A percentile compares a stretch with the other conserved stretches of the same genome.
Conservation (phyloP, 108 stramenopile genomes). For the Conticribra guillardii region DNA sequence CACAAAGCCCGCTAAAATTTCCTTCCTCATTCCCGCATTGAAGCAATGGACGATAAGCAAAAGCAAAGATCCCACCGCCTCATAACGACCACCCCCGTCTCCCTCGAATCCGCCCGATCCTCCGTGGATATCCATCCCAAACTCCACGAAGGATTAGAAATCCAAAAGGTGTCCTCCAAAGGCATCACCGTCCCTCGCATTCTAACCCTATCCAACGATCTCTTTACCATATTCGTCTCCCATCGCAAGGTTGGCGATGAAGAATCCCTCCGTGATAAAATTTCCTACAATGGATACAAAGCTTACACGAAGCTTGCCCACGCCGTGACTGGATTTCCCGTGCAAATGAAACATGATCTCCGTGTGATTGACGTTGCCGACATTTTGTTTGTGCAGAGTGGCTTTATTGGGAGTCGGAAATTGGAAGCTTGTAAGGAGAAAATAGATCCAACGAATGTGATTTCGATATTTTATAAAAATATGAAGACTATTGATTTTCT, state of each 20-base stretch:
- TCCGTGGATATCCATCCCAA: conserved; percentile 16
- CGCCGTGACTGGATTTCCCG: conserved; percentile 13
- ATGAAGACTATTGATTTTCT: conserved; percentile 46
- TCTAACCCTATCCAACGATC: conserved; percentile 65
- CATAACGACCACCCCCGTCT: conserved; percentile 34
- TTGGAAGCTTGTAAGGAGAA: conserved; percentile 52
- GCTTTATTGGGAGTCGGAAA: conserved; percentile 62
- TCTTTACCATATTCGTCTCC: conserved; percentile 71
- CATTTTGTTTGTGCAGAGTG: conserved; percentile 56
- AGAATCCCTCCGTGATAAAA: conserved; percentile 5
- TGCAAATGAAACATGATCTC: conserved; percentile 35
- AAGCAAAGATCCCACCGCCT: too few relatives aligned
- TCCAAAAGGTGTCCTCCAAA: conserved; percentile 46
- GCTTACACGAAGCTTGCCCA: conserved; percentile 15
- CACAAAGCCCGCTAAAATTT: too few relatives aligned
- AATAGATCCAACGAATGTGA: conserved; percentile 31
- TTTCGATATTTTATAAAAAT: conserved; percentile 69
- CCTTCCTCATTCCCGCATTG: too few relatives aligned
- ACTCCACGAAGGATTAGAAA: conserved; percentile 34
- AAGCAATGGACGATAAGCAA: too few relatives aligned
- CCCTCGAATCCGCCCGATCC: conserved; percentile 26
- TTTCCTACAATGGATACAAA: conserved; percentile 24
- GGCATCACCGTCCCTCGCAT: conserved; percentile 54
- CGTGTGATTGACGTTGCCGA: conserved; percentile 76
- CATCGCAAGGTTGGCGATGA: conserved; percentile 38